phyloP scores from a whole-genome alignment of 257 asterid genomes.

The Solanum dulcamara region DNA sequence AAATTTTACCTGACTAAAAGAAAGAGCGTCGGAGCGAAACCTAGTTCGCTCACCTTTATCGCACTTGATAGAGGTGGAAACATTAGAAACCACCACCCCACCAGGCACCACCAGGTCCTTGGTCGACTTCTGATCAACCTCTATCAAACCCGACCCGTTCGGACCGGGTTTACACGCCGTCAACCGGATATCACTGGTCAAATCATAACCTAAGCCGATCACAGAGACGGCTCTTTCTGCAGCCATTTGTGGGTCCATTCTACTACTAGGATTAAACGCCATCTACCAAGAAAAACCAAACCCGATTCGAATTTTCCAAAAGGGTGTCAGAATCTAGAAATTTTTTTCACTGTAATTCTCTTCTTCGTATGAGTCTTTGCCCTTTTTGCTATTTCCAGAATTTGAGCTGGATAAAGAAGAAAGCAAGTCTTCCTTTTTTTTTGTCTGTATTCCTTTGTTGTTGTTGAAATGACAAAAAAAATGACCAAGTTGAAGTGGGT shows the following conservation, averaged over 20 bases:
- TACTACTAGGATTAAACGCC: conserved; percentile 37
- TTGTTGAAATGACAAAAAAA: not conserved
- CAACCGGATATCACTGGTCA: conserved; percentile 58
- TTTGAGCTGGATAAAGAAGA: not conserved
- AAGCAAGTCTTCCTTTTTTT: not conserved
- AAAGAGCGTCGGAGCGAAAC: conserved; percentile 76
- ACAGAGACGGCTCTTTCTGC: conserved; percentile 85
- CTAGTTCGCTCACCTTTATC: conserved; percentile 96
- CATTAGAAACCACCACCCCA: conserved; percentile 51
- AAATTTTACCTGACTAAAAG: conserved; percentile 58
- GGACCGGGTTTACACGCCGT: conserved; percentile 78
- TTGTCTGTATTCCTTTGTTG: not conserved
- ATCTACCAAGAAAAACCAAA: conserved; percentile 3
- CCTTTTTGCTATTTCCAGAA: not conserved
- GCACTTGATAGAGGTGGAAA: conserved; percentile 66
- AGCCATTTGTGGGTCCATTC: conserved; percentile 69
- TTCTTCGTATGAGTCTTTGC: not conserved
- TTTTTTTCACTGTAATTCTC: too few species aligned
- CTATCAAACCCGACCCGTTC: conserved; percentile 49
- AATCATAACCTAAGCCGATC: conserved; percentile 86
- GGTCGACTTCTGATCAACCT: conserved; percentile 38
- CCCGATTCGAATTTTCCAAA: not conserved
- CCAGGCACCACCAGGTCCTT: conserved; percentile 72
- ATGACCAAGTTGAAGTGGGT: not conserved
- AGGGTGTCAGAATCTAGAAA: not conserved